Conservation (phyloP, 768 basidiomycete species). For the Russula sp. region DNA sequence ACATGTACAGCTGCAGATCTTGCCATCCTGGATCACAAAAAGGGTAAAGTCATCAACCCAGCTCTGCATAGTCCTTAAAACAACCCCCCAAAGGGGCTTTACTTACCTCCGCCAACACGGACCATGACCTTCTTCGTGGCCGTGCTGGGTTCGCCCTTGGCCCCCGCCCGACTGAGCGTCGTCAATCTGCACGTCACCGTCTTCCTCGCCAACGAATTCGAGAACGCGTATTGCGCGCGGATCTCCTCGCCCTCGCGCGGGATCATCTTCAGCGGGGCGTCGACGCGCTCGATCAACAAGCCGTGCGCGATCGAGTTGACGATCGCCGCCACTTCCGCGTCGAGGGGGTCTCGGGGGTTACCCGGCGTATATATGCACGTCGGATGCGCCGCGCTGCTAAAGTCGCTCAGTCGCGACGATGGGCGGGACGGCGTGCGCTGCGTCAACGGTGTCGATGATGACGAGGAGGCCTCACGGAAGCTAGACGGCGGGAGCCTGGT, state of each 20-base stretch:
- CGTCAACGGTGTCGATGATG: conserved; percentile 34
- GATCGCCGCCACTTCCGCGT: conserved; percentile 65
- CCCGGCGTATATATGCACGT: conserved; percentile 56
- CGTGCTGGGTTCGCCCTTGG: conserved; percentile 35
- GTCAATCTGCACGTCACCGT: conserved; percentile 74
- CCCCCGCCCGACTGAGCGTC: conserved; percentile 55
- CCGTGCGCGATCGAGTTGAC: conserved; percentile 75
- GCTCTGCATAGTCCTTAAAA: background rate
- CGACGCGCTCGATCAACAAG: conserved; percentile 69
- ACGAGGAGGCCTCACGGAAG: conserved; percentile 46
- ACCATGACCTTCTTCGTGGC: conserved; percentile 82
- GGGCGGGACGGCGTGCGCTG: conserved; percentile 46
- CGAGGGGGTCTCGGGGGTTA: conserved; percentile 72
- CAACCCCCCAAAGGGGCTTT: background rate
- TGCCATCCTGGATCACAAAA: conserved; percentile 54
- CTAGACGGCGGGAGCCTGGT: conserved; percentile 64
- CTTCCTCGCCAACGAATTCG: conserved; percentile 64
- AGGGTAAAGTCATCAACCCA: conserved; percentile 1
- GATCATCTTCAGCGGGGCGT: conserved; percentile 58
- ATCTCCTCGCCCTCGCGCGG: conserved; percentile 74
- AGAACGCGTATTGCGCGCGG: conserved; percentile 77
- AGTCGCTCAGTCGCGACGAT: conserved; percentile 55
- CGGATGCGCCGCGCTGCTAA: conserved; percentile 35
- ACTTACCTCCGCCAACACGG: conserved; percentile 69
- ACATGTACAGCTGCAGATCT: conserved; percentile 66